Conservation (phyloP, 2,329 filamentous ascomycete species). For the Calonectria fujianensis region DNA sequence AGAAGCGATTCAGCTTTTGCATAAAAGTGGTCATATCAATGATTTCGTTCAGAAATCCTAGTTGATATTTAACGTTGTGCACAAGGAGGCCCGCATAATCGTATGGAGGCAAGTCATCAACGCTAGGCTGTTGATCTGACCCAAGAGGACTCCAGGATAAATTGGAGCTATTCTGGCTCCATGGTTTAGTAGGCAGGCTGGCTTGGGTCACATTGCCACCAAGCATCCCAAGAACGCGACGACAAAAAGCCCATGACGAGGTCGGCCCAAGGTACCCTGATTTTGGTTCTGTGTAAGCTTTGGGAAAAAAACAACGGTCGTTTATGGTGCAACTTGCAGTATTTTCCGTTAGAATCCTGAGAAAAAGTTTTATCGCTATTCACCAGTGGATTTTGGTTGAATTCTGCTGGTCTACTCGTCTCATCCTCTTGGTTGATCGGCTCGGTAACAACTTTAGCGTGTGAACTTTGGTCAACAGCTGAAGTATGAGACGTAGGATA, state of each 20-base stretch:
- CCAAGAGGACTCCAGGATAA: constrained; percentile 32
- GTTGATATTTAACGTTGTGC: constrained; percentile 33
- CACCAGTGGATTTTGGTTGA: neutral
- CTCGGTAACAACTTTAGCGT: neutral
- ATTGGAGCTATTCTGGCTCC: constrained; percentile 1
- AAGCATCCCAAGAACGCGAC: constrained; percentile 3
- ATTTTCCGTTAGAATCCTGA: neutral
- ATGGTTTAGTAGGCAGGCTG: neutral
- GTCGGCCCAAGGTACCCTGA: constrained; percentile 9
- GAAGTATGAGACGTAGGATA: neutral
- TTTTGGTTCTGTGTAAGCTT: neutral
- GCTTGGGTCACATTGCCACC: neutral
- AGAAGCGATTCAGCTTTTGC: constrained; percentile 27
- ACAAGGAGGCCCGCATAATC: constrained; percentile 34
- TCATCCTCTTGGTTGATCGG: neutral
- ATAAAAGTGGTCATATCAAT: constrained; percentile 27
- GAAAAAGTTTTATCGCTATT: neutral
- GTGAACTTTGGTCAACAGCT: neutral
- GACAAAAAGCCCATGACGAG: constrained; percentile 10
- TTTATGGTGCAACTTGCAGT: neutral
- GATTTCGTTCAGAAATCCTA: constrained; percentile 29
- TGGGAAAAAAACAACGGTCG: neutral
- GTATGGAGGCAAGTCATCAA: constrained; percentile 23
- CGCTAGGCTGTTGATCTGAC: constrained; percentile 29
- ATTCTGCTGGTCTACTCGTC: neutral